Evolutionary conservation across 352 stramenopile genomes (phyloP).

Genomic region (Paralagenidium karlingii): DNA sequence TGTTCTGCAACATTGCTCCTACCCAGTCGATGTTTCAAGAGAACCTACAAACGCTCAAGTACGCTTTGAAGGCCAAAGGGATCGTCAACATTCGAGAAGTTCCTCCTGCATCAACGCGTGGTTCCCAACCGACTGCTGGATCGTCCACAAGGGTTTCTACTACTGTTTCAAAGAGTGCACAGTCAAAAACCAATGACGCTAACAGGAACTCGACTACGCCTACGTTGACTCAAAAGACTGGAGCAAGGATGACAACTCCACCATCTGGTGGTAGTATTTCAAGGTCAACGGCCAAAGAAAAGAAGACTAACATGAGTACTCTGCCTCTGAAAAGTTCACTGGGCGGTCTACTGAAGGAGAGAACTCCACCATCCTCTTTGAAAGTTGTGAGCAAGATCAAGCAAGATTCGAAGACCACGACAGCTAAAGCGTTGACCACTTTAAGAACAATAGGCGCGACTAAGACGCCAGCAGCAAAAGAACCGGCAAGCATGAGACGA

Average conservation of each 20-base stretch:
- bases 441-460: too few relatives aligned
- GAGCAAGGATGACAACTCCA: not conserved
- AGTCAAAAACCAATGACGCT: not conserved
- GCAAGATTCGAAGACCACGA: too few relatives aligned
- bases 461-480: too few relatives aligned
- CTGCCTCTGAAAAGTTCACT: too few relatives aligned
- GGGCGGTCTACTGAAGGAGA: too few relatives aligned
- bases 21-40: conserved; percentile 13
- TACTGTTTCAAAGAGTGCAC: not conserved
- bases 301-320: too few relatives aligned
- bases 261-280: not conserved
- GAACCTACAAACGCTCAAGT: conserved; percentile 24
- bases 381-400: too few relatives aligned
- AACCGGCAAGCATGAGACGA: too few relatives aligned
- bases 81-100: conserved; percentile 9
- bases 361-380: too few relatives aligned
- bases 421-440: too few relatives aligned
- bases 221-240: not conserved
- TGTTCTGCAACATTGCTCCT: conserved; percentile 27
- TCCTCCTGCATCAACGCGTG: not conserved
- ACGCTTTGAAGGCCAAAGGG: conserved; percentile 19
- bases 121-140: not conserved
- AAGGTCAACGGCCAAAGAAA: too few relatives aligned
- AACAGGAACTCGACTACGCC: not conserved
- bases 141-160: not conserved